Percentiles rank a stretch among this genome's conserved stretches.
Conservation (phyloP, 352 stramenopile genomes). For the Lagenidium sp. region DNA sequence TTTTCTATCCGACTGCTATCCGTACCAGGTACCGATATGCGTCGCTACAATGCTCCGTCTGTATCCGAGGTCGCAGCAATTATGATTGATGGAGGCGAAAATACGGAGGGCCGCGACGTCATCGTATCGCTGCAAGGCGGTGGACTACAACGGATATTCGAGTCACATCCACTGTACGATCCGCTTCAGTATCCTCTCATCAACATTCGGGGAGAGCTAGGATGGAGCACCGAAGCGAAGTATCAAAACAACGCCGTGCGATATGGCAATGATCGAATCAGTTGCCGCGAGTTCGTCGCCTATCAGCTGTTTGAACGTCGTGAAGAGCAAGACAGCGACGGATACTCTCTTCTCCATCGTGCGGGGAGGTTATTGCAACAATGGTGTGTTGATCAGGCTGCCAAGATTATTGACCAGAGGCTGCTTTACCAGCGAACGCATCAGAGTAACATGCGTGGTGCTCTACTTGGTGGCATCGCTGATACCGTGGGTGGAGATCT, state of each 20-base stretch:
- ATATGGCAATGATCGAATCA: no score
- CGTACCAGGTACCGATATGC: background rate
- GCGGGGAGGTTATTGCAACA: slow-evolving; percentile 1
- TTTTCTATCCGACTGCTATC: background rate
- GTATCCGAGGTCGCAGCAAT: background rate
- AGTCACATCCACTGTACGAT: background rate
- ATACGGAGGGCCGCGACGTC: background rate
- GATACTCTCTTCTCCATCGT: background rate
- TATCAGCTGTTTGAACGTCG: background rate
- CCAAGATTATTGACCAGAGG: slow-evolving; percentile 1
- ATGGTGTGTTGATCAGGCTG: slow-evolving; percentile 2
- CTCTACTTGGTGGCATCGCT: background rate
- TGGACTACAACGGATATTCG: background rate
- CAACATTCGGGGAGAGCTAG: background rate
- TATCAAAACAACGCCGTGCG: background rate
- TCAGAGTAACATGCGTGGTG: background rate
- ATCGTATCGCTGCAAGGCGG: background rate
- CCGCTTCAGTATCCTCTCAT: background rate
- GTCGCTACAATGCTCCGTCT: background rate
- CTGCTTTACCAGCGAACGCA: background rate
- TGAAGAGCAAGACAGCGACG: no score
- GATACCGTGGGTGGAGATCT: background rate
- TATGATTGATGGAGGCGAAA: background rate
- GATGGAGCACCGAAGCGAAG: background rate
- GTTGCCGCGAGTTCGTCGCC: background rate